Base-by-base conservation (phyloP, 805 yeast species). In the Torulaspora maleeae region DNA sequence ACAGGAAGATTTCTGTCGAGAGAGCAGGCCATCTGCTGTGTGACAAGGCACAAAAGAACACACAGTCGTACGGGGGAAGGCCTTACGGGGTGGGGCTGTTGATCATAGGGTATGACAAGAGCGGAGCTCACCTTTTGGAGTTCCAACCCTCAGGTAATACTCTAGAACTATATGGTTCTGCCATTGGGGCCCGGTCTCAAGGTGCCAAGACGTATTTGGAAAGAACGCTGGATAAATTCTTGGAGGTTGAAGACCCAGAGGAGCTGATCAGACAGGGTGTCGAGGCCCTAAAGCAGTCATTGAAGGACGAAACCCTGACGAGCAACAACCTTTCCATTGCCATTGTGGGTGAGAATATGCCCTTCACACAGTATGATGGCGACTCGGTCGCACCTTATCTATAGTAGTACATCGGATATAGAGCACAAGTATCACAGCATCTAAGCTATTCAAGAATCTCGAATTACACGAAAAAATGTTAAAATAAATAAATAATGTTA, bases 161-260 rank as follows among this genome's bases (percentile, higher is more conserved):
- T 17, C 73, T 89, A 58, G 98, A 93, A 67, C 86, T 90, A 63
- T 79, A 77, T 56, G 98, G 96, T 28, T 82, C 96, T 10, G 95
- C 99, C 29, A 88, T 93, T 60, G 99, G 99, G 38, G 98, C 99
- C 8, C 79, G 99, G 63, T 91, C 98, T 2, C 99, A 93, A 70
- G 98, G 98, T 41, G 97, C 96, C 12, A 81, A 95, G 71, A 93
- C 99, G 2, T 93, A 88, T 58, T 72, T 93, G 63, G 99, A 93
- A 69, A 82, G 96, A 63, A 83, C 83, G 55, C 75, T 82, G 61
- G 88, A 86, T 29, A 72, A 73, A 25, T 86, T 87, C 55, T 70
- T 80, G 15, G 75, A 76, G 44, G 71, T 80, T 6, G 71, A 77
- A 10, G 71, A 76, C 30, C 69, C 80, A 34, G 95, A 88, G 57